phyloP scores from a whole-genome alignment of 1,139 yeast genomes.

The Lodderomyces beijingensis region DNA sequence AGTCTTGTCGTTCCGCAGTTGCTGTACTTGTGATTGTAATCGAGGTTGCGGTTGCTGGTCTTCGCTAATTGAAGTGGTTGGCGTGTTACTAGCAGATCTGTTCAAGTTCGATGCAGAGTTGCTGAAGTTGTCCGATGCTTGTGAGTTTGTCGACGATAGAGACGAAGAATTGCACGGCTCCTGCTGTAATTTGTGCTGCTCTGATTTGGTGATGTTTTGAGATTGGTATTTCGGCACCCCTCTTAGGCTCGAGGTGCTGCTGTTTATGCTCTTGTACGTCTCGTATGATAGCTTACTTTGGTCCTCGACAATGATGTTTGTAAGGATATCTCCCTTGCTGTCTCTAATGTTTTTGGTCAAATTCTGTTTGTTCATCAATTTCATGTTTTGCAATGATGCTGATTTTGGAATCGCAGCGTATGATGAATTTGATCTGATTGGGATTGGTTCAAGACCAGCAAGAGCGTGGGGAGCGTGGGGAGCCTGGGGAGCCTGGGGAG shows the following conservation, averaged over 20 bases:
- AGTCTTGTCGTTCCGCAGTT: no score
- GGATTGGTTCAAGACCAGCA: no score
- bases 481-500: neutral
- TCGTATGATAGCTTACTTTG: slow-evolving; percentile 12
- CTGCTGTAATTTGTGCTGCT: slow-evolving; percentile 4
- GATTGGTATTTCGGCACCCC: slow-evolving; percentile 8
- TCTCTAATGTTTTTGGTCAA: slow-evolving; percentile 28
- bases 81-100: slow-evolving; percentile 10
- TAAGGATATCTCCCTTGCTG: slow-evolving; percentile 28
- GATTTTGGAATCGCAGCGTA: slow-evolving; percentile 14
- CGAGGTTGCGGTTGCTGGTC: slow-evolving; percentile 5
- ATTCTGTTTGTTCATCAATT: slow-evolving; percentile 17
- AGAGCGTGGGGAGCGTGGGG: slow-evolving; percentile 1
- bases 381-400: slow-evolving; percentile 20
- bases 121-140: slow-evolving; percentile 7
- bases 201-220: slow-evolving; percentile 10
- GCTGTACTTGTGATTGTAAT: neutral
- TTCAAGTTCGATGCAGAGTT: slow-evolving; percentile 6
- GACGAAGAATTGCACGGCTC: slow-evolving; percentile 9
- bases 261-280: slow-evolving; percentile 6
- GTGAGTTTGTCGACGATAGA: slow-evolving; percentile 10
- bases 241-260: slow-evolving; percentile 10
- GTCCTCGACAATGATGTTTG: slow-evolving; percentile 23
- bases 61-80: slow-evolving; percentile 12
- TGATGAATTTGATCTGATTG: slow-evolving; percentile 8